These are phyloP conservation scores for Fraxinus xanthoxyloides DNA, from an alignment of 305 asterid genomes.

Conservation along the genomic window DNA sequence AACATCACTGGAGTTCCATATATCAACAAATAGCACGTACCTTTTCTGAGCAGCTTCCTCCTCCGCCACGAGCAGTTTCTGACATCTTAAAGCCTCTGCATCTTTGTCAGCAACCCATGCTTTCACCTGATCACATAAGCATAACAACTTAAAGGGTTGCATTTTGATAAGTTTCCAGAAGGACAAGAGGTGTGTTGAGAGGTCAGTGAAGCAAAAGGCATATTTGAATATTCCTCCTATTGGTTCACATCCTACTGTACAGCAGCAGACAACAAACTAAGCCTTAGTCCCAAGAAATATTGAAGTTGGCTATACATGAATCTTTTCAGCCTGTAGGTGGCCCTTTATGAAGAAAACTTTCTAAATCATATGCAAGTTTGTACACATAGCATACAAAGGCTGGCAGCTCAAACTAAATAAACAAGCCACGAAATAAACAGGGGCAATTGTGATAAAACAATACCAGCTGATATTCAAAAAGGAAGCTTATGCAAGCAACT, in stretches of 20 bases:
- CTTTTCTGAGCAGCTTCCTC: conserved; percentile 90
- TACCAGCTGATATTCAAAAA: conserved; percentile 90
- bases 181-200: conserved; percentile 14
- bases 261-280: neutral
- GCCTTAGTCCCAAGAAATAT: neutral
- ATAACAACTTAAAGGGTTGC: conserved; percentile 3
- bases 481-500: conserved; percentile 77
- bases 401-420: conserved; percentile 18
- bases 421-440: neutral
- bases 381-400: conserved; percentile 18
- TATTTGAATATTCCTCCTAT: neutral
- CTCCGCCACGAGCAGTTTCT: conserved; percentile 94
- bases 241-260: conserved; percentile 13
- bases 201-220: conserved; percentile 3
- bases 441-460: conserved; percentile 9
- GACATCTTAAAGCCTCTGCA: conserved; percentile 93
- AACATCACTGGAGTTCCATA: neutral
- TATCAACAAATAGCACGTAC: conserved; percentile 32
- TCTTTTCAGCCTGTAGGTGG: neutral
- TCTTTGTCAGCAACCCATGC: conserved; percentile 94
- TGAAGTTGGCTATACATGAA: neutral
- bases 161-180: conserved; percentile 7
- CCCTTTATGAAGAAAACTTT: neutral
- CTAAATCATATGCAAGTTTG: conserved; percentile 10
- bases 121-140: conserved; percentile 61